Conservation (phyloP, 768 basidiomycete species). For the Cystofilobasidium ferigula region DNA sequence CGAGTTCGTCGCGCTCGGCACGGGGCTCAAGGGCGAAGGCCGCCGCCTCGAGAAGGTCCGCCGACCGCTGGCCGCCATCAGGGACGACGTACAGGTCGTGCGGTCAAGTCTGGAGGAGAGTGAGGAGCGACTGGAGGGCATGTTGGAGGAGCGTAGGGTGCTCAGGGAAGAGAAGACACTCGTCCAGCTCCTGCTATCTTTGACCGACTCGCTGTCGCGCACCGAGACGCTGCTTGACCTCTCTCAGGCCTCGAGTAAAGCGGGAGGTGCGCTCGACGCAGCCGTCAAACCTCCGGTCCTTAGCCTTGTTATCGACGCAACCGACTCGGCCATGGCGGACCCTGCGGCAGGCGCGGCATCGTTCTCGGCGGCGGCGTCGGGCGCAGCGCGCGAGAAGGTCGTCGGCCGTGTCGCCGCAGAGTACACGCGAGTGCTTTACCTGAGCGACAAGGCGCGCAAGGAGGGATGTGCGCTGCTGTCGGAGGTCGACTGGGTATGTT, state of each 20-base stretch:
- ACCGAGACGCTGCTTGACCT: conserved; percentile 77
- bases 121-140: conserved; percentile 61
- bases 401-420: conserved; percentile 63
- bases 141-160: conserved; percentile 59
- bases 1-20: conserved; percentile 91
- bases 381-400: conserved; percentile 18
- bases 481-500: conserved; percentile 69
- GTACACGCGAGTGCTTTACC: conserved; percentile 85
- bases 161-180: conserved; percentile 84
- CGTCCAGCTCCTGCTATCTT: conserved; percentile 74
- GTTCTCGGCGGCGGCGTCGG: not conserved
- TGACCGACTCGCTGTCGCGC: conserved; percentile 80
- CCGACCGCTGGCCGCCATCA: conserved; percentile 54
- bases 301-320: not conserved
- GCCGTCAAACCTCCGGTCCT: not conserved
- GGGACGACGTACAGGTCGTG: conserved; percentile 51
- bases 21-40: conserved; percentile 78
- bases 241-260: not conserved
- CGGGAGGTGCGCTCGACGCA: not conserved
- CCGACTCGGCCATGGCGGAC: conserved; percentile 4
- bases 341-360: not conserved
- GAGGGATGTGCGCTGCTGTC: conserved; percentile 71
- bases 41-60: conserved; percentile 57
- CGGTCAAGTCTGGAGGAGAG: conserved; percentile 20
- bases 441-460: conserved; percentile 63